Base-by-base conservation (phyloP, 2,329 filamentous ascomycete species). In the Mycosphaerella sp. region DNA sequence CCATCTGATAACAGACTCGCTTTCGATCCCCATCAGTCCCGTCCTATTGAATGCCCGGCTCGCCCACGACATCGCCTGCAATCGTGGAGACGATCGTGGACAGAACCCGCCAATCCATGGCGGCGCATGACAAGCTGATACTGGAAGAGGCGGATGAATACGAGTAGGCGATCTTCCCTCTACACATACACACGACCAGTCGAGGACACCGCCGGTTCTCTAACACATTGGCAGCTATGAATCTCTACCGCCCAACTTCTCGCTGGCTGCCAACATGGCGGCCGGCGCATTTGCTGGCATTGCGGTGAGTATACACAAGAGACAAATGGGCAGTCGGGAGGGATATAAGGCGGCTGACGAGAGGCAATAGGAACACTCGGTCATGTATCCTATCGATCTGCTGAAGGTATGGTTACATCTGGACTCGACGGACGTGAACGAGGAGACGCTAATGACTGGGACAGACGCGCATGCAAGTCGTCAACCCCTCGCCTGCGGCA, bases 361-460 rank as follows among this genome's bases (percentile, higher is more conserved):
- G 47, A 9, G 50, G 39, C 53, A 55, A 45, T 62, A 96, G 90
- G 91, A 97, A 75, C 91, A 97, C 72, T 94, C 91, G 53, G 90
- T 95, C 65, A 97, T 98, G 93, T 98, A 98, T 69, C 93, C 93
- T 16, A 87, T 98, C 67, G 93, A 98, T 75, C 82, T 95, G 62
- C 86, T 98, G 68, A 98, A 98, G 86, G 93, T 96, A 70, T 59
- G 75, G 65, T 46, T 35, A 70, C 59, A 75, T 65, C 45, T 35
- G 52, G 39, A 46, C 17, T 30, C 36, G 9, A 21, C 21, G 50
- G 39, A 43, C 21, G 39, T 2, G 13, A 2, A 25, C 8, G 42
- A 41, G 43, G 39, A 47, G 35, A 57, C 43, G 35, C 44, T 56
- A 44, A 53, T 46, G 34, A 32, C 32, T 21, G 7, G 14, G 32